Percentiles rank a stretch among this genome's conserved stretches.
Evolutionary conservation across 2,329 filamentous ascomycete species (phyloP).

Genomic region (Fusarium veterinarium): DNA sequence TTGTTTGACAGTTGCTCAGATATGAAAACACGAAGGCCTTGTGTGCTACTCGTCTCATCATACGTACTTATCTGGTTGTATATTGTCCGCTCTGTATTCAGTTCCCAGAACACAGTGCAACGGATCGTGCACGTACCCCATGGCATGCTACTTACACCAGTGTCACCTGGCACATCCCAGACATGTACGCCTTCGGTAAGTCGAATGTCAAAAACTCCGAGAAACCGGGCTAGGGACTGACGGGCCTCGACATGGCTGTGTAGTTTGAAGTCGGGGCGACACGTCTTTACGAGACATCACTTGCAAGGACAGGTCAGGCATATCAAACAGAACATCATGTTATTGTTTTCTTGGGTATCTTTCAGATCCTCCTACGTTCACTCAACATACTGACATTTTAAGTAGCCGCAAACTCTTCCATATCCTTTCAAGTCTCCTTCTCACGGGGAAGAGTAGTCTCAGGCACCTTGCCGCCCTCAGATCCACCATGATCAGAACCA

Average conservation of each 20-base stretch:
- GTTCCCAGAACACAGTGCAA: background rate
- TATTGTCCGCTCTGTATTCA: background rate
- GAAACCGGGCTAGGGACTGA: background rate
- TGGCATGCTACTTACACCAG: background rate
- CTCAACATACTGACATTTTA: conserved; percentile 22
- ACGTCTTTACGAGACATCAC: background rate
- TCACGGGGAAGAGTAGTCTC: conserved; percentile 32
- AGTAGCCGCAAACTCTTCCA: background rate
- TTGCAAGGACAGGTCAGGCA: background rate
- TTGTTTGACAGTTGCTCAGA: background rate
- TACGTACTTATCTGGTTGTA: background rate
- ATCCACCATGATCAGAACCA: conserved; percentile 42
- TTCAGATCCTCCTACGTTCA: conserved; percentile 1
- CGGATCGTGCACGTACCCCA: background rate
- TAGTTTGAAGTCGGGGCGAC: too few species aligned
- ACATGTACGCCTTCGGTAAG: background rate
- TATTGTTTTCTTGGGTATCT: conserved; percentile 21
- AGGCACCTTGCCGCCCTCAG: conserved; percentile 36
- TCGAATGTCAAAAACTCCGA: background rate
- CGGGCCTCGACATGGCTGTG: background rate
- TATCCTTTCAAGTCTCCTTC: conserved; percentile 27
- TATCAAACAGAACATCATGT: background rate
- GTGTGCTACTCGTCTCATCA: background rate
- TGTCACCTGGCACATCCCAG: background rate
- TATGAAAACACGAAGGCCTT: background rate